phyloP scores from a whole-genome alignment of 2,329 filamentous ascomycete species.

The Penicillium sp. region DNA sequence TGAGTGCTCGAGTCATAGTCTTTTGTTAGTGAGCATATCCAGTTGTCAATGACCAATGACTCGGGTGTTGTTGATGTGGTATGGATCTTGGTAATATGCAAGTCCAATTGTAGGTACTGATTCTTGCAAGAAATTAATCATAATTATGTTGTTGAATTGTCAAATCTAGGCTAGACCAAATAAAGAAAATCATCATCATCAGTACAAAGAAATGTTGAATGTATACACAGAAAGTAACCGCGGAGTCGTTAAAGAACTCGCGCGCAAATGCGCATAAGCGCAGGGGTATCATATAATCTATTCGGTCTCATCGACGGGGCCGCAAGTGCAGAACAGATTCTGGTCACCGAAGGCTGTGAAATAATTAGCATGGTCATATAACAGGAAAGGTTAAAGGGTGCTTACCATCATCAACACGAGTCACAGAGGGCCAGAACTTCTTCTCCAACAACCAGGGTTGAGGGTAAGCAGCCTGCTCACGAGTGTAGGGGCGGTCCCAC shows the following conservation, averaged over 20 bases:
- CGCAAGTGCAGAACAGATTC: conserved; percentile 94
- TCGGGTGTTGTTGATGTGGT: too few species aligned
- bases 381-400: conserved; percentile 18
- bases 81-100: too few species aligned
- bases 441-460: conserved; percentile 81
- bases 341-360: conserved; percentile 76
- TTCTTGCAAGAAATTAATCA: neutral
- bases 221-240: conserved; percentile 21
- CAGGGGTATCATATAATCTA: conserved; percentile 41
- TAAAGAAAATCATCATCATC: conserved; percentile 9
- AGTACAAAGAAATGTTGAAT: conserved; percentile 32
- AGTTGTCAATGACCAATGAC: too few species aligned
- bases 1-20: too few species aligned
- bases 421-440: conserved; percentile 95
- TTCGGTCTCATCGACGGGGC: conserved; percentile 67
- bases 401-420: conserved; percentile 83
- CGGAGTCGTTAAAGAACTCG: conserved; percentile 9
- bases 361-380: conserved; percentile 24
- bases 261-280: conserved; percentile 4
- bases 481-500: conserved; percentile 80
- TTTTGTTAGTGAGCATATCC: too few species aligned
- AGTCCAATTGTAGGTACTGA: too few species aligned
- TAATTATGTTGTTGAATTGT: conserved; percentile 1
- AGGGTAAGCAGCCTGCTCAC: conserved; percentile 85
- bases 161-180: neutral